These are phyloP conservation scores for Lobosporangium transversale DNA, from an alignment of 192 early-diverging fungal species.

Conservation along the genomic window DNA sequence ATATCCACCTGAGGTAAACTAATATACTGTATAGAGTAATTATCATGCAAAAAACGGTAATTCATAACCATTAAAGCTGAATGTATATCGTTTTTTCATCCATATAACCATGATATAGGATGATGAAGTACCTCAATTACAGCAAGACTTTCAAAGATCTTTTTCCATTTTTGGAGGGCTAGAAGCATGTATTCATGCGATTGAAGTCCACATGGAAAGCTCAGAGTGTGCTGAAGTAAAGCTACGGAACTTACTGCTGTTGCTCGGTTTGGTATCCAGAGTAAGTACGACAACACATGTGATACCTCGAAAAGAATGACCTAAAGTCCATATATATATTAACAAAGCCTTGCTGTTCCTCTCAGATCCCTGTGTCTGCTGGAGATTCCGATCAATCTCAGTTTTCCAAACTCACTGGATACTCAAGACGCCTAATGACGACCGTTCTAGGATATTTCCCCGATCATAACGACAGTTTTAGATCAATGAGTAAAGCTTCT, in stretches of 20 bases:
- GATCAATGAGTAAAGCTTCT: conserved; percentile 25
- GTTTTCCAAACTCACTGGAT: conserved; percentile 3
- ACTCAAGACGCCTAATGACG: conserved; percentile 14
- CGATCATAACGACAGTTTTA: conserved; percentile 35
- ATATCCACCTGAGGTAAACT: conserved; percentile 26
- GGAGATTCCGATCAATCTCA: conserved; percentile 16
- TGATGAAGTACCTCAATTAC: conserved; percentile 29
- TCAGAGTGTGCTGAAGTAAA: conserved; percentile 18
- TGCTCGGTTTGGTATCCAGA: conserved; percentile 29
- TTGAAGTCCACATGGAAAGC: conserved; percentile 18
- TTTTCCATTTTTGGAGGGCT: conserved; percentile 23
- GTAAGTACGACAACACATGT: neutral
- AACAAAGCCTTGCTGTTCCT: too few species aligned
- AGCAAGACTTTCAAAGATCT: conserved; percentile 24
- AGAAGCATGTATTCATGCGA: conserved; percentile 22
- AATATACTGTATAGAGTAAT: neutral
- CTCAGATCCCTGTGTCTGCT: conserved; percentile 23
- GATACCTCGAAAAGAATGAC: too few species aligned
- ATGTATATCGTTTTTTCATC: too few species aligned
- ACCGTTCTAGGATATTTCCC: conserved; percentile 40
- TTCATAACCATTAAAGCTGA: too few species aligned
- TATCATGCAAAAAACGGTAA: too few species aligned
- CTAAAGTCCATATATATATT: too few species aligned
- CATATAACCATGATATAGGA: conserved; percentile 19
- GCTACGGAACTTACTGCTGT: conserved; percentile 7